A percentile compares a stretch with the other conserved stretches of the same genome.
Evolutionary conservation across 2,329 filamentous ascomycete genomes (phyloP).

Genomic region (Escovopsis sp.): DNA sequence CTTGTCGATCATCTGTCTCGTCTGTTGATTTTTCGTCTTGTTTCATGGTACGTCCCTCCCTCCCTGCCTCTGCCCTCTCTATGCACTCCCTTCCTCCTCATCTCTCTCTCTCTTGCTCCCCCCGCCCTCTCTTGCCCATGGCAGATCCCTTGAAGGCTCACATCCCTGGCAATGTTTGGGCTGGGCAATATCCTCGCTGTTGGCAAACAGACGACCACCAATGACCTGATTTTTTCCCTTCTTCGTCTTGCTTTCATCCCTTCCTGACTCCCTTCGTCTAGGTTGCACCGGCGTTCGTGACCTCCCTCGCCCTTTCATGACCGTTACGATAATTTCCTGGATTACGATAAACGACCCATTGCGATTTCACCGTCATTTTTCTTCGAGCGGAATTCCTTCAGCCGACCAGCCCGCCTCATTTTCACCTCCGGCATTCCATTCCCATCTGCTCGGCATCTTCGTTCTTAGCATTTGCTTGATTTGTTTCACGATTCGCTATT

Average conservation of each 20-base stretch:
- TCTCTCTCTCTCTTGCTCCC: too few species aligned
- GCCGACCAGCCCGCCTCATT: background rate
- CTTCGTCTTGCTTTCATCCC: background rate
- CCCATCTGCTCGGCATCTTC: background rate
- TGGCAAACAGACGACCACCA: slow-evolving; percentile 1
- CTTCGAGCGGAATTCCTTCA: slow-evolving; percentile 2
- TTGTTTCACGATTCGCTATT: too few species aligned
- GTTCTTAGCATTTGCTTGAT: background rate
- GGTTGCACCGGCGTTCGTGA: slow-evolving; percentile 2
- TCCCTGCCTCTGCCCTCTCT: slow-evolving; percentile 1
- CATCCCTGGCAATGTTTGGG: too few species aligned
- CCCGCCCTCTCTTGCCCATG: too few species aligned
- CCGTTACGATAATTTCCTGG: slow-evolving; percentile 5
- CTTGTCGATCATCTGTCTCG: slow-evolving; percentile 2
- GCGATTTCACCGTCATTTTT: slow-evolving; percentile 4
- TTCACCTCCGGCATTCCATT: background rate
- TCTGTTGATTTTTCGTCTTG: slow-evolving; percentile 1
- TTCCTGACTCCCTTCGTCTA: background rate
- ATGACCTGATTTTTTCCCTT: slow-evolving; percentile 1
- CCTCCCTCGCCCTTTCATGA: slow-evolving; percentile 6
- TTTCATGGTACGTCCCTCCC: slow-evolving; percentile 3
- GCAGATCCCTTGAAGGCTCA: too few species aligned
- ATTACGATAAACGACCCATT: slow-evolving; percentile 8
- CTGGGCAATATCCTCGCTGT: too few species aligned
- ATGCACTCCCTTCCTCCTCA: slow-evolving; percentile 5